Percentiles rank a stretch among this genome's conserved stretches.
These are phyloP conservation scores for Collybia sordida DNA, from an alignment of 768 basidiomycete species.

Conservation along the genomic window DNA sequence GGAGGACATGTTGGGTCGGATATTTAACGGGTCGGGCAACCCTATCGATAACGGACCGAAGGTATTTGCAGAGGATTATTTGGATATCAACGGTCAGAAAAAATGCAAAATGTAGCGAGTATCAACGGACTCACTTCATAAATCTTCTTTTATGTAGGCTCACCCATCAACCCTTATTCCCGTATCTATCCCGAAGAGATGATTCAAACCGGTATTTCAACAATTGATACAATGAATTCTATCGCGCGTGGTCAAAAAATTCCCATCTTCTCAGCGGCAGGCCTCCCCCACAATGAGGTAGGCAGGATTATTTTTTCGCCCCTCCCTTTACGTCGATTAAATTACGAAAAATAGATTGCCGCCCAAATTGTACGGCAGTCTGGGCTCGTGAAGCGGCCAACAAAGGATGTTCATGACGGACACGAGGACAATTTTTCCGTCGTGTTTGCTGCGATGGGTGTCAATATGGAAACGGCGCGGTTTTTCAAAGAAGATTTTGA, in stretches of 20 bases:
- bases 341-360: constrained; percentile 68
- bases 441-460: constrained; percentile 99
- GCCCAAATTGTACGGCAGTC: constrained; percentile 99
- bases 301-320: constrained; percentile 15
- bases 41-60: constrained; percentile 99
- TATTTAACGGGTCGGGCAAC: constrained; percentile 98
- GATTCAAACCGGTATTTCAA: constrained; percentile 99
- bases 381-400: constrained; percentile 93
- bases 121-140: no score
- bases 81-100: constrained; percentile 93
- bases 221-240: constrained; percentile 97
- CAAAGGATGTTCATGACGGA: constrained; percentile 96
- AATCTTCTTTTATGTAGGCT: constrained; percentile 51
- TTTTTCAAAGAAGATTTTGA: constrained; percentile 99
- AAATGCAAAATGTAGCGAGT: constrained; percentile 1
- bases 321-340: background rate
- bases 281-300: constrained; percentile 98
- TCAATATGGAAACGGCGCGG: constrained; percentile 99
- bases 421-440: constrained; percentile 99
- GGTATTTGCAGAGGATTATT: constrained; percentile 98
- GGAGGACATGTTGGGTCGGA: constrained; percentile 98
- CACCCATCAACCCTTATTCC: constrained; percentile 96
- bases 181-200: constrained; percentile 99
- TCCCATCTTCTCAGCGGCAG: constrained; percentile 98
- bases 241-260: constrained; percentile 99